Conservation (phyloP, 306 rosid genomes). For the Heteromeles arbutifolia region DNA sequence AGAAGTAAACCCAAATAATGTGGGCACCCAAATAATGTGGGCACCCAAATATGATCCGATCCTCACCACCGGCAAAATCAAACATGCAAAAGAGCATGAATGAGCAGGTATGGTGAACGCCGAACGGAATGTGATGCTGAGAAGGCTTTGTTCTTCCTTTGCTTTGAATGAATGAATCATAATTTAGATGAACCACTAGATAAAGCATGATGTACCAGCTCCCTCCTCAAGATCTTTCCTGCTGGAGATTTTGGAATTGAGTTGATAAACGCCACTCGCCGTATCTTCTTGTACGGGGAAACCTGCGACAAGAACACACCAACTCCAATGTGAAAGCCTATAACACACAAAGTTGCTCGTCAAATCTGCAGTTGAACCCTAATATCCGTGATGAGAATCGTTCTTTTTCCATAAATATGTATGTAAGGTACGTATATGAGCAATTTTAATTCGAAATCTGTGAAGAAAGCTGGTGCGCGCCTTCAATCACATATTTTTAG, state of each 20-base stretch:
- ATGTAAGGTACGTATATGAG: too few relatives aligned
- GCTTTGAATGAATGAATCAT: slow-evolving; percentile 18
- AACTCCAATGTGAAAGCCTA: not conserved
- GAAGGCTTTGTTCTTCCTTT: not conserved
- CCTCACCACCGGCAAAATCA: not conserved
- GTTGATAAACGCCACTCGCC: slow-evolving; percentile 58
- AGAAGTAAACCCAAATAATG: too few relatives aligned
- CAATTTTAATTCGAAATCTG: not conserved
- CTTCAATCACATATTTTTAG: not conserved
- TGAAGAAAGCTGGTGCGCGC: not conserved
- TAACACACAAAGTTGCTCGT: not conserved
- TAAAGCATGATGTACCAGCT: slow-evolving; percentile 51
- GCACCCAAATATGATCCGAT: not conserved
- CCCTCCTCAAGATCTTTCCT: slow-evolving; percentile 85
- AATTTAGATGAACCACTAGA: slow-evolving; percentile 47
- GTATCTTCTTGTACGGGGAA: slow-evolving; percentile 84
- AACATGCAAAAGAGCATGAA: not conserved
- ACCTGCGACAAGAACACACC: slow-evolving; percentile 42
- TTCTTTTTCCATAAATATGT: not conserved
- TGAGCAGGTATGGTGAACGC: not conserved
- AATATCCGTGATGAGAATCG: not conserved
- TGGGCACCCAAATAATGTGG: not conserved
- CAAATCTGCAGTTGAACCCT: too few relatives aligned
- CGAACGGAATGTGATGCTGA: not conserved
- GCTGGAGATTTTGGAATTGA: slow-evolving; percentile 73